phyloP scores from a whole-genome alignment of 345 rosid species.

The Euphorbia tirucalli region DNA sequence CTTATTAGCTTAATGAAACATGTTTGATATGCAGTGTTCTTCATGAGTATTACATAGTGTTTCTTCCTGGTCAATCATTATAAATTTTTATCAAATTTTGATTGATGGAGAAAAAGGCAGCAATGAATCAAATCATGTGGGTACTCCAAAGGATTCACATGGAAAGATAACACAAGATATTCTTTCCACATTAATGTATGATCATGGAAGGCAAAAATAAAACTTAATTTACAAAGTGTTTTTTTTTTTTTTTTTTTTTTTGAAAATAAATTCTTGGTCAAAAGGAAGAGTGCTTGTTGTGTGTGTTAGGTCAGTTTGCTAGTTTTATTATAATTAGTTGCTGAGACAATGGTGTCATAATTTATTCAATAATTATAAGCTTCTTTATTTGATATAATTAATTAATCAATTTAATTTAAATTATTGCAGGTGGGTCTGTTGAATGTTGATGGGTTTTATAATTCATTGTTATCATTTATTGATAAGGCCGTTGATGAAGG shows the following conservation, averaged over 20 bases:
- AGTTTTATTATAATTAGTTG: background rate
- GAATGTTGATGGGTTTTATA: slow-evolving; percentile 91
- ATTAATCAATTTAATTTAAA: background rate
- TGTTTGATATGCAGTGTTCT: slow-evolving; percentile 19
- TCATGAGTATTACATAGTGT: too few species aligned
- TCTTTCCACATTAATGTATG: slow-evolving; percentile 19
- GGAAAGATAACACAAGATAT: slow-evolving; percentile 40
- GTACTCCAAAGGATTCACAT: slow-evolving; percentile 37
- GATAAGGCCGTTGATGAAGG: slow-evolving; percentile 98
- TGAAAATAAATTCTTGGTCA: slow-evolving; percentile 32
- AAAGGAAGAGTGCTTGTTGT: slow-evolving; percentile 14
- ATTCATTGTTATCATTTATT: slow-evolving; percentile 73
- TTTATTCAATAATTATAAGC: slow-evolving; percentile 6
- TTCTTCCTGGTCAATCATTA: background rate
- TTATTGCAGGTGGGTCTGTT: slow-evolving; percentile 76
- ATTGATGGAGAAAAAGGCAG: too few species aligned
- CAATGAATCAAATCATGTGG: slow-evolving; percentile 46
- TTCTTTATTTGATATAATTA: too few species aligned
- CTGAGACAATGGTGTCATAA: background rate
- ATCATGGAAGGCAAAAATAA: slow-evolving; percentile 29
- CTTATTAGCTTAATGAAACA: background rate
- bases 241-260: background rate
- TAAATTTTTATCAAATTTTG: background rate
- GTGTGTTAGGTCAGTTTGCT: background rate
- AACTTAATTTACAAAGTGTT: background rate